Conservation (phyloP, 305 asterid species). For the Ruellia speciosa region DNA sequence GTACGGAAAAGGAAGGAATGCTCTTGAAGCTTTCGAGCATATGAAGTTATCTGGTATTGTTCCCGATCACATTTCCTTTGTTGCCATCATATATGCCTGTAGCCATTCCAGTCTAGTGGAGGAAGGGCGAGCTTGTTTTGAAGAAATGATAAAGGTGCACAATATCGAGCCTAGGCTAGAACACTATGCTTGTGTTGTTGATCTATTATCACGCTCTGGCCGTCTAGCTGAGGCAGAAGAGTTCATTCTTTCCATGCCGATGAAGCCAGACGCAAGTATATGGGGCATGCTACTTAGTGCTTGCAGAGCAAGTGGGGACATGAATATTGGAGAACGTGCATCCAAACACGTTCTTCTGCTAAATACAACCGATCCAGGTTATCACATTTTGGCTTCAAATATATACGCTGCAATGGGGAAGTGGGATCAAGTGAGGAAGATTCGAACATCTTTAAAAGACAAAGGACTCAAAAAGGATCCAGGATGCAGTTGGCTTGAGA, state of each 20-base stretch:
- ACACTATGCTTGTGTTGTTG: conserved; percentile 77
- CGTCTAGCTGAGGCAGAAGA: conserved; percentile 61
- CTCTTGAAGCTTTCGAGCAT: conserved; percentile 50
- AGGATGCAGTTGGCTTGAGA: conserved; percentile 72
- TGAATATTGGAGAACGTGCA: conserved; percentile 47
- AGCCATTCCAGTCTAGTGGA: conserved; percentile 78
- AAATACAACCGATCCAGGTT: conserved; percentile 54
- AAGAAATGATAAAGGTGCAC: conserved; percentile 57
- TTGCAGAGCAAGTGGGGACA: conserved; percentile 50
- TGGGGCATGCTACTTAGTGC: conserved; percentile 84
- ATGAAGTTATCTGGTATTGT: conserved; percentile 46
- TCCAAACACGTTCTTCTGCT: conserved; percentile 34
- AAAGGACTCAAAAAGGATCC: conserved; percentile 58
- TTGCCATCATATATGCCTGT: conserved; percentile 61
- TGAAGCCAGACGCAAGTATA: conserved; percentile 63
- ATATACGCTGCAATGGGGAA: conserved; percentile 55
- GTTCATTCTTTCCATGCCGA: conserved; percentile 60
- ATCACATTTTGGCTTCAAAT: conserved; percentile 66
- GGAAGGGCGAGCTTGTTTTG: conserved; percentile 56
- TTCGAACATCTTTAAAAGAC: conserved; percentile 46
- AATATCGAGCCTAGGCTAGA: conserved; percentile 59
- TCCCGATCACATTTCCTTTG: conserved; percentile 57
- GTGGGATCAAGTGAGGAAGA: conserved; percentile 57
- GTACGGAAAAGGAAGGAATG: conserved; percentile 74
- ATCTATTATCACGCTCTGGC: conserved; percentile 73